Evolutionary conservation across 495 filamentous ascomycete species (phyloP).

Genomic region (Podospora pseudocomata): DNA sequence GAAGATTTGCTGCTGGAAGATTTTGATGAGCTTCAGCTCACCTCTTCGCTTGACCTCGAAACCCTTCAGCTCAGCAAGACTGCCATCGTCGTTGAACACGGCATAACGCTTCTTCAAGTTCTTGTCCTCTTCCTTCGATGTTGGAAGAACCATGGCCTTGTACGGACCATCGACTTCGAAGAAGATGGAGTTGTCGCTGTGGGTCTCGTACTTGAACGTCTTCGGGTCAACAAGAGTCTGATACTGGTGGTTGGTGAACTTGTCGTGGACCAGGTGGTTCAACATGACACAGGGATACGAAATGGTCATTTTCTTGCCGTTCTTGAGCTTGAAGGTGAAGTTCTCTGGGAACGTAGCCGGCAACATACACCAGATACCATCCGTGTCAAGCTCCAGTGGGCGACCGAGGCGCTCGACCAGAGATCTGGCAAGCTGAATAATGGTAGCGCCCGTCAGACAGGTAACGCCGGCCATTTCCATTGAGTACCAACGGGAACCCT

Average conservation of each 20-base stretch:
- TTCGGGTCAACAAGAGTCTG: conserved; percentile 77
- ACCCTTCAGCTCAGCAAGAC: conserved; percentile 92
- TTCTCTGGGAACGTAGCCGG: conserved; percentile 97
- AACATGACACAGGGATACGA: conserved; percentile 99
- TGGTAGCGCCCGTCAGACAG: conserved; percentile 91
- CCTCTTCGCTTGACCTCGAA: conserved; percentile 98
- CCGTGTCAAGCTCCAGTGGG: conserved; percentile 95
- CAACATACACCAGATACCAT: conserved; percentile 99
- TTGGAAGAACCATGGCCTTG: conserved; percentile 93
- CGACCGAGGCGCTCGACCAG: conserved; percentile 91
- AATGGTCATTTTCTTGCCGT: conserved; percentile 90
- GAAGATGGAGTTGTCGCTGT: conserved; percentile 98
- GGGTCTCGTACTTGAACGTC: conserved; percentile 85
- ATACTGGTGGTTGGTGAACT: conserved; percentile 97
- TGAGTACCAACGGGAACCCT: conserved; percentile 97
- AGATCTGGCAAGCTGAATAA: conserved; percentile 95
- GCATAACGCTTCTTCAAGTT: conserved; percentile 99
- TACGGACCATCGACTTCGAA: conserved; percentile 99
- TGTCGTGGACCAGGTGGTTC: conserved; percentile 92
- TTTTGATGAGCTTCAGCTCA: conserved; percentile 99
- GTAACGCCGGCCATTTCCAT: conserved; percentile 99
- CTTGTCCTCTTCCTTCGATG: conserved; percentile 97
- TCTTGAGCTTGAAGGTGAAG: conserved; percentile 87
- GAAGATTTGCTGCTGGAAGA: conserved; percentile 98
- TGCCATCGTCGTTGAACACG: conserved; percentile 98